Percentiles rank a stretch among this genome's conserved stretches.
phyloP scores from a whole-genome alignment of 306 rosid species.

The Quercus variabilis region DNA sequence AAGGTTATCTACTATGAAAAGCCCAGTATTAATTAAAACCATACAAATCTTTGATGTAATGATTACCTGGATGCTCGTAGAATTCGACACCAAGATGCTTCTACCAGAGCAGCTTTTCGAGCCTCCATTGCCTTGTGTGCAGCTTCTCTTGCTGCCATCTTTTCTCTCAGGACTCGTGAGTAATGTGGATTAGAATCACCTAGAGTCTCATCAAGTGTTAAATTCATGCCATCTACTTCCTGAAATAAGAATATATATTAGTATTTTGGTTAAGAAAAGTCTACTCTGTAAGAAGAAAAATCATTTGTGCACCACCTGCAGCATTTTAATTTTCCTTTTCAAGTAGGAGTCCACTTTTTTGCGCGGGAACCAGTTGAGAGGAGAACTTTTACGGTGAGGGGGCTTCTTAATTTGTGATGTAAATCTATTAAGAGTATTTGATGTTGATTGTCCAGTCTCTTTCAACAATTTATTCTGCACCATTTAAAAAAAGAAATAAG shows the following conservation, averaged over 20 bases:
- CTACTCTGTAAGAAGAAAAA: neutral
- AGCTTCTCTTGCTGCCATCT: slow-evolving; percentile 91
- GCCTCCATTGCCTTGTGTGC: slow-evolving; percentile 78
- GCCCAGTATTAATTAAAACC: neutral
- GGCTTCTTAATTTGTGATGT: slow-evolving; percentile 78
- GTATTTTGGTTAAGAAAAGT: slow-evolving; percentile 5
- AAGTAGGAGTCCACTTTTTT: slow-evolving; percentile 85
- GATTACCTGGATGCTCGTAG: slow-evolving; percentile 78
- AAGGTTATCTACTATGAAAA: neutral
- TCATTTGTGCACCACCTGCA: slow-evolving; percentile 56
- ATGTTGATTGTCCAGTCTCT: slow-evolving; percentile 49
- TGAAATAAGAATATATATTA: slow-evolving; percentile 22
- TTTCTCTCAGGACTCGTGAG: slow-evolving; percentile 75
- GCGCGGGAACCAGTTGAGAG: slow-evolving; percentile 86
- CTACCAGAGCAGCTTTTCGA: slow-evolving; percentile 83
- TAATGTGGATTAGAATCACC: slow-evolving; percentile 94
- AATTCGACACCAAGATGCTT: slow-evolving; percentile 97
- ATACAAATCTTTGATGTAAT: neutral
- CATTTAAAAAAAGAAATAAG: slow-evolving; percentile 2
- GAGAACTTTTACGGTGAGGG: slow-evolving; percentile 72
- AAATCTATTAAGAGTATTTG: slow-evolving; percentile 58
- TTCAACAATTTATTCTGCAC: slow-evolving; percentile 57
- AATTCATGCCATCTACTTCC: slow-evolving; percentile 83
- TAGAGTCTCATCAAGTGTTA: slow-evolving; percentile 87
- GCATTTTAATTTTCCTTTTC: slow-evolving; percentile 82